Base-by-base conservation (phyloP, 2,329 filamentous ascomycete genomes). In the Exophiala calicioides region DNA sequence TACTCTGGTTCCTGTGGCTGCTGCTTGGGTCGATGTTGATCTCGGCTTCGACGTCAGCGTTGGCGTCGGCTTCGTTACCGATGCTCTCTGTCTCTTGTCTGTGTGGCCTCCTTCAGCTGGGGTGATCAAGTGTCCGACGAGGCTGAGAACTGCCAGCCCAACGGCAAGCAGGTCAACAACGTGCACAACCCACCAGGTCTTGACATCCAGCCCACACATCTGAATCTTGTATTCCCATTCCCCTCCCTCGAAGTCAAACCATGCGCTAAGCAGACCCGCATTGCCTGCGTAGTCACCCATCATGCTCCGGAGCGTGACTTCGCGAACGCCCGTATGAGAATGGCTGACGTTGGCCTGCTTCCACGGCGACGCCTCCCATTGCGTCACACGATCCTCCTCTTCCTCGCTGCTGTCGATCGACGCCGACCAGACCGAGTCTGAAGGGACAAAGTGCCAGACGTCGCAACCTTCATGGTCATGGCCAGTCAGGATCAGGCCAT, bases 231-330 rank as follows among this genome's bases (percentile, higher is more conserved):
- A 87, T 55, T 77, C 77, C 93, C 93, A 98, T 64, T 86, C 81
- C 74, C 81, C 84, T 1, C 68, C 67, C 2, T 76, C 72, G 45
- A 79, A 67, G 65, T 97, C 88, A 62, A 91, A 97, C 91, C 91
- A 98, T 1, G 87, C 78, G 52, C 86, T 93, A 30, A 98, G 69
- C 31, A 98, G 74, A 0, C 90, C 93, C 0, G 90, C 89, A 64
- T 96, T 93, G 15, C 93, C 93, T n/a, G 82, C 85, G 67, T 86
- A 98, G 46, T 88, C 87, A 45, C 93, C 93, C 93, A 98, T 98
- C 90, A 98, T 97, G 67, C 89, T 95, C 49, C 90, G 83, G 2
- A 98, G 86, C 0, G 93, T 98, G 55, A 97, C 82, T 68, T 98
- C 93, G 20, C 91, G 77, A 4, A 96, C 73, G 1, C 85, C 85